Evolutionary conservation across 441 rosid species (phyloP).

Genomic region (Populus tomentosa): DNA sequence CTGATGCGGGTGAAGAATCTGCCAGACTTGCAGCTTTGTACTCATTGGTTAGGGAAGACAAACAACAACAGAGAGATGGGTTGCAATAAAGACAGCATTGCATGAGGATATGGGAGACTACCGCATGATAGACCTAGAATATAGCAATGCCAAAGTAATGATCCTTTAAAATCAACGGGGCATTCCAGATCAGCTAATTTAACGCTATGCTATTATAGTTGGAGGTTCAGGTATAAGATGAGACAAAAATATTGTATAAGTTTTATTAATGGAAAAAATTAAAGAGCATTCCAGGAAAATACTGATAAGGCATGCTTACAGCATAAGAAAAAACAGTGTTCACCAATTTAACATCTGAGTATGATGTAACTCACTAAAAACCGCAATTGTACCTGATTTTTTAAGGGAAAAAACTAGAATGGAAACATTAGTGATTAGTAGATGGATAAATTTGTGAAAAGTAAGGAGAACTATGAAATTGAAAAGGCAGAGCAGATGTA

Average conservation of each 20-base stretch:
- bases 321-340: no score
- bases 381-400: neutral
- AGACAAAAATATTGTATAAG: neutral
- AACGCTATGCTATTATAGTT: neutral
- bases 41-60: slow-evolving; percentile 44
- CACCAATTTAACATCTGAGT: neutral
- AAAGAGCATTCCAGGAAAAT: neutral
- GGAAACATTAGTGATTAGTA: neutral
- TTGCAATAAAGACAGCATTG: neutral
- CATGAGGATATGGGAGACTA: neutral
- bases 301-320: neutral
- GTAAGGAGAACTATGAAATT: neutral
- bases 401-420: neutral
- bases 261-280: neutral
- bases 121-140: neutral
- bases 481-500: neutral
- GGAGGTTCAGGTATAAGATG: neutral
- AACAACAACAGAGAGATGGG: neutral
- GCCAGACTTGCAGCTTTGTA: slow-evolving; percentile 91
- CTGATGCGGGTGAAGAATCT: slow-evolving; percentile 79
- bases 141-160: neutral
- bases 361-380: neutral
- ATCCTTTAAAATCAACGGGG: neutral
- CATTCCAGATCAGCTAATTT: neutral
- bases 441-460: neutral